A percentile compares a stretch with the other conserved stretches of the same genome.
Conservation (phyloP, 768 basidiomycete genomes). For the Hemileccinum rubropunctum region DNA sequence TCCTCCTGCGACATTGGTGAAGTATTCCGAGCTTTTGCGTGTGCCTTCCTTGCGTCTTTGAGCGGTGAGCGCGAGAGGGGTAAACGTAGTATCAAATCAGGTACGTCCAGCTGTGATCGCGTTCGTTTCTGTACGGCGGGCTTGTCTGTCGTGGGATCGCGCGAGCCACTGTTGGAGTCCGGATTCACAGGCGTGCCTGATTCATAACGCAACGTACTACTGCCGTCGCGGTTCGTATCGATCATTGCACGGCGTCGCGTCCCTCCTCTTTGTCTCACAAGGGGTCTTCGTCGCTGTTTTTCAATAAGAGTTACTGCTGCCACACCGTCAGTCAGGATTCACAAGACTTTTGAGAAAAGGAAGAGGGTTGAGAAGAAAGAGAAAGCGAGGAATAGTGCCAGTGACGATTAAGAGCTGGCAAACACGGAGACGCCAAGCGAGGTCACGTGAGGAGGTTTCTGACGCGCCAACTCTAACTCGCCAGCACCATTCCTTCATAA, state of each 20-base stretch:
- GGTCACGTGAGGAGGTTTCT: no score
- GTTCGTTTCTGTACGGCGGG: constrained; percentile 31
- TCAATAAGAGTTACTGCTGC: background rate
- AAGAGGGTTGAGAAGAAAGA: no score
- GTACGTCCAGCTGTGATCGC: constrained; percentile 50
- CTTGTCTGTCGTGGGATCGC: background rate
- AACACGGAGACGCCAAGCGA: no score
- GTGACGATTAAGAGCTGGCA: no score
- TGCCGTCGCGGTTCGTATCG: constrained; percentile 14
- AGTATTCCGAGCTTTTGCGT: constrained; percentile 22
- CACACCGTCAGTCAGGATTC: background rate
- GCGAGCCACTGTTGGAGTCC: constrained; percentile 4
- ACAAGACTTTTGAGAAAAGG: background rate
- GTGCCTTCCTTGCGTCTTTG: constrained; percentile 47
- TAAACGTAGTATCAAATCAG: constrained; percentile 45
- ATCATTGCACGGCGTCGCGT: constrained; percentile 13
- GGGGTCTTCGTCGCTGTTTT: background rate
- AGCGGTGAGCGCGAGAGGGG: constrained; percentile 47
- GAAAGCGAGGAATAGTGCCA: no score
- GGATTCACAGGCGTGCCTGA: background rate
- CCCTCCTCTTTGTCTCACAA: background rate
- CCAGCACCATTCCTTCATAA: no score
- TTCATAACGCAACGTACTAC: constrained; percentile 4
- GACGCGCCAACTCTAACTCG: no score
- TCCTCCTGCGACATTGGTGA: constrained; percentile 12